A percentile compares a stretch with the other conserved stretches of the same genome.
phyloP scores from a whole-genome alignment of 495 filamentous ascomycete species.

The Polyplosphaeria fusca region DNA sequence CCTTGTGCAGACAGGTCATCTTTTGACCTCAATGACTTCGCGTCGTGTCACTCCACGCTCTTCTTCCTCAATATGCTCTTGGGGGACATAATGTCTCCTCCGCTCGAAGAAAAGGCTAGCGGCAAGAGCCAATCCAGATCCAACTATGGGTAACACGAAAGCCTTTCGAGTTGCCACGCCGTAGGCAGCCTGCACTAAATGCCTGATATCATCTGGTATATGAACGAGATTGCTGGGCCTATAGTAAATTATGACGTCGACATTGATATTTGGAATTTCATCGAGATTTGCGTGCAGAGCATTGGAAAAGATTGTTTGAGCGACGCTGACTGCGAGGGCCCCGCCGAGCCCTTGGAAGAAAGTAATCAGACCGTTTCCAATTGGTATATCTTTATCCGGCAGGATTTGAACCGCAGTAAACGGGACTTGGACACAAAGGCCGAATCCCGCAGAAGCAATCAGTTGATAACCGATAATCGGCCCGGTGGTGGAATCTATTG shows the following conservation, averaged over 20 bases:
- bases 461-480: conserved; percentile 78
- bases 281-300: not conserved
- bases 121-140: not conserved
- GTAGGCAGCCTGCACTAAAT: not conserved
- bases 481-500: conserved; percentile 47
- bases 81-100: not conserved
- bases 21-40: not conserved
- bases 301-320: conserved; percentile 2
- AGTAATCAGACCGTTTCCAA: not conserved
- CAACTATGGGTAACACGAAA: not conserved
- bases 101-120: not conserved
- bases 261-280: not conserved
- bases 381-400: not conserved
- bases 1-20: no score
- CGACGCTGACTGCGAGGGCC: not conserved
- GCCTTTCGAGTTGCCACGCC: not conserved
- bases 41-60: not conserved
- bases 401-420: conserved; percentile 45
- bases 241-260: not conserved
- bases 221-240: not conserved
- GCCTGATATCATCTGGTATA: not conserved
- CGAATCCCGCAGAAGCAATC: conserved; percentile 64
- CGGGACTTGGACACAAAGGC: conserved; percentile 62
- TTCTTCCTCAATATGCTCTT: not conserved
- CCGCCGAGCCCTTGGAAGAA: conserved; percentile 2